These are phyloP conservation scores for Aristolochia californica DNA, from an alignment of 164 flowering plant species.

Conservation along the genomic window DNA sequence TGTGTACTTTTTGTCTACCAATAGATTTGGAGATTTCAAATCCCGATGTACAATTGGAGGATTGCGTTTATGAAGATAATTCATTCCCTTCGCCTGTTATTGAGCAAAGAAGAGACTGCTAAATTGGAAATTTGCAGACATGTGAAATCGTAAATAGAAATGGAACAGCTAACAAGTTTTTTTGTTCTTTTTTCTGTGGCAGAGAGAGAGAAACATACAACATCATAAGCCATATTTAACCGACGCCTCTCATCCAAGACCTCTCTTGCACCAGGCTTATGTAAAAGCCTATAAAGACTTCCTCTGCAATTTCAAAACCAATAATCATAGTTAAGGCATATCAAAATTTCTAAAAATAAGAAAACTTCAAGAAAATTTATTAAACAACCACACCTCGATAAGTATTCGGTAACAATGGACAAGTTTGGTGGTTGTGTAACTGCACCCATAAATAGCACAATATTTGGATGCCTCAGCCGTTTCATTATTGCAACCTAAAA, in stretches of 20 bases:
- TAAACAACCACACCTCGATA: slow-evolving; percentile 55
- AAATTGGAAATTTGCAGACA: too few species aligned
- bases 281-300: slow-evolving; percentile 83
- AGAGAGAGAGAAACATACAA: slow-evolving; percentile 40
- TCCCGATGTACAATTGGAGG: slow-evolving; percentile 99
- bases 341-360: neutral
- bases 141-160: too few species aligned
- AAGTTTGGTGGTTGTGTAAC: slow-evolving; percentile 90
- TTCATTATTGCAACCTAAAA: slow-evolving; percentile 91
- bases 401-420: slow-evolving; percentile 93
- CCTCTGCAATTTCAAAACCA: slow-evolving; percentile 53
- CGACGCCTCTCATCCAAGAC: slow-evolving; percentile 82
- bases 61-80: slow-evolving; percentile 88
- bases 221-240: slow-evolving; percentile 89
- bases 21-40: slow-evolving; percentile 91
- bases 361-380: neutral
- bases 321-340: neutral
- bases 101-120: neutral
- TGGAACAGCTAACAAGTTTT: too few species aligned
- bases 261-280: slow-evolving; percentile 80
- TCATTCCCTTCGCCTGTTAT: slow-evolving; percentile 99
- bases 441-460: slow-evolving; percentile 98
- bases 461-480: slow-evolving; percentile 92
- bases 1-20: slow-evolving; percentile 90
- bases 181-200: neutral